Conservation (phyloP, 768 basidiomycete genomes). For the Leccinum aurantiacum region DNA sequence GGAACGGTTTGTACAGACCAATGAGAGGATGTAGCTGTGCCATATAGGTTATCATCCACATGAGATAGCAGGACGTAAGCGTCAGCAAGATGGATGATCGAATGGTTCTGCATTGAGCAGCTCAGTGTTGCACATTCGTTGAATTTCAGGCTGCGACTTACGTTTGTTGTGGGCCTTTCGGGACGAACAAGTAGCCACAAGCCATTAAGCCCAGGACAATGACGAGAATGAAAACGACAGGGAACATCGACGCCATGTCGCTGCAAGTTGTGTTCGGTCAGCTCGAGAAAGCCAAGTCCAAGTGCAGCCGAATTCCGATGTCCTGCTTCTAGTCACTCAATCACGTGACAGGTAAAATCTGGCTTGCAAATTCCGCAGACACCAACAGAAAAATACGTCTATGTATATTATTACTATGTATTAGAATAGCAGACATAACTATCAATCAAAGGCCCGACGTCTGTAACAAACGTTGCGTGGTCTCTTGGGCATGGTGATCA, state of each 20-base stretch:
- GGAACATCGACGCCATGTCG: constrained; percentile 68
- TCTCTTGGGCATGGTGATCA: constrained; percentile 87
- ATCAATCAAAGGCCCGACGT: constrained; percentile 56
- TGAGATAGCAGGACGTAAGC: constrained; percentile 82
- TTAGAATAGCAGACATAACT: constrained; percentile 5
- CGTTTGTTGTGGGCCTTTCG: constrained; percentile 91
- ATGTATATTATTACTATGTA: constrained; percentile 5
- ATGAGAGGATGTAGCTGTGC: constrained; percentile 92
- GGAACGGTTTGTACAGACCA: constrained; percentile 46
- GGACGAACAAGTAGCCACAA: constrained; percentile 64
- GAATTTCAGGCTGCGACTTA: constrained; percentile 40
- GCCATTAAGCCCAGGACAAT: constrained; percentile 65
- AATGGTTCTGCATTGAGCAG: constrained; percentile 57
- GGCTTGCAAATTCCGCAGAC: not conserved
- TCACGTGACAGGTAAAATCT: constrained; percentile 1
- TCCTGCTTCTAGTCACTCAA: not conserved
- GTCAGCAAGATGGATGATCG: constrained; percentile 80
- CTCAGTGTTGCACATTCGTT: constrained; percentile 1
- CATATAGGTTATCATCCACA: constrained; percentile 98
- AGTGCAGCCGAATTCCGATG: not conserved
- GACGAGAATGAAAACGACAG: constrained; percentile 66
- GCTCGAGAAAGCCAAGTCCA: not conserved
- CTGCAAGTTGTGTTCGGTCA: not conserved
- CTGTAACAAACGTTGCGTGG: constrained; percentile 67
- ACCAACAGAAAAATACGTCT: constrained; percentile 3